A percentile compares a stretch with the other conserved stretches of the same genome.
Evolutionary conservation across 306 rosid genomes (phyloP).

Genomic region (Cucurbita ficifolia): DNA sequence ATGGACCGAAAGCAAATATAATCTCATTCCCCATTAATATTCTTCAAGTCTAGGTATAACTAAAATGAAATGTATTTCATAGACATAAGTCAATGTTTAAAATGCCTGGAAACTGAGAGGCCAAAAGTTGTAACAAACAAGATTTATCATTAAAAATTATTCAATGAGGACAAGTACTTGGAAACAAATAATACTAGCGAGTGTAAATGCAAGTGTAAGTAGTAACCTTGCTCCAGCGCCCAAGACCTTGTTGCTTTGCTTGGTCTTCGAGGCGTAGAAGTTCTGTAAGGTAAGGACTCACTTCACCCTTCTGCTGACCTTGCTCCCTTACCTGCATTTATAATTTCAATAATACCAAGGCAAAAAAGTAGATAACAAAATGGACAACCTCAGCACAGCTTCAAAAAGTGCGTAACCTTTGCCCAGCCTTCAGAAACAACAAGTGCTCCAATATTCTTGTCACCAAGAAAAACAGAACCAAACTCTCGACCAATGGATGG

Average conservation of each 20-base stretch:
- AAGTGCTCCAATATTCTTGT: slow-evolving; percentile 57
- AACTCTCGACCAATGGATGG: slow-evolving; percentile 74
- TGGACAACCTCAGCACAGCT: not conserved
- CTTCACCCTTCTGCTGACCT: slow-evolving; percentile 86
- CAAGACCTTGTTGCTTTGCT: slow-evolving; percentile 79
- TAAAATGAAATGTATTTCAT: not conserved
- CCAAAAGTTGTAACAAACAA: not conserved
- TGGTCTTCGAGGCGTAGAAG: slow-evolving; percentile 68
- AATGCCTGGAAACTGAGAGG: not conserved
- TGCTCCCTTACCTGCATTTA: slow-evolving; percentile 69
- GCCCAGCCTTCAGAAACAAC: slow-evolving; percentile 95
- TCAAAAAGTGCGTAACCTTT: slow-evolving; percentile 38
- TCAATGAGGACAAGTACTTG: not conserved
- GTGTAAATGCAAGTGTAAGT: not conserved
- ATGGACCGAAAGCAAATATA: not conserved
- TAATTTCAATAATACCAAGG: slow-evolving; percentile 10
- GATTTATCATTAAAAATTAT: not conserved
- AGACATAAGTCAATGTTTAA: not conserved
- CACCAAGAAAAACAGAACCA: slow-evolving; percentile 77
- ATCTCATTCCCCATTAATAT: not conserved
- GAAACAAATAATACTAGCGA: not conserved
- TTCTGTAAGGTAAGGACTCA: slow-evolving; percentile 69
- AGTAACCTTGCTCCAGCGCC: slow-evolving; percentile 87
- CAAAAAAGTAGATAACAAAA: not conserved
- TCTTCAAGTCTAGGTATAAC: not conserved